Evolutionary conservation across 2,329 filamentous ascomycete species (phyloP), one percentile per base, ranked within the genome.

Genomic region (Ascochyta rabiei): DNA sequence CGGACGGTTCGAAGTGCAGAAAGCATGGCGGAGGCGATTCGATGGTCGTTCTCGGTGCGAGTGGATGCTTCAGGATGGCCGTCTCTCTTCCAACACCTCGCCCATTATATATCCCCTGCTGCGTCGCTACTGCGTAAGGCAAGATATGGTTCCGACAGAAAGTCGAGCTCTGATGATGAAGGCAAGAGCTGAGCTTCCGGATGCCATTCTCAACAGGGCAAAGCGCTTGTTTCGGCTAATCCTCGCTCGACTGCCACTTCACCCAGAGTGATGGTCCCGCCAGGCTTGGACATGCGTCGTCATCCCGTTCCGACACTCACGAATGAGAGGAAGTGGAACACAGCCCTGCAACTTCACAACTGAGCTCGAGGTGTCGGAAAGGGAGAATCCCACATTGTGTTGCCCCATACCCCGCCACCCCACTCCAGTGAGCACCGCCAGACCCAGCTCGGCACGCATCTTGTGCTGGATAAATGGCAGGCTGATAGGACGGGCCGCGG

Each of bases 401-500:
- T 59, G 45, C 60, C 50, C 48, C 42, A 31, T 60, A 48, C 58
- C 63, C 59, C 63, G 44, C 59, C 56, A 59, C 53, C 34, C 48
- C 53, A 56, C 57, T 48, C 47, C 52, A 55, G 28, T 35, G 15
- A 57, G 41, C 45, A 46, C 35, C 15, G 28, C 30, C 34, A 53
- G 15, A 18, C 28, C 40, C 51, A 53, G 42, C 45, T 48, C 39
- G 49, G 56, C 23, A 37, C 50, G 53, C 41, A 50, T 48, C 33
- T 49, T 37, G 35, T 43, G 37, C 46, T 53, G 65, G 61, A 56
- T 62, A 63, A 70, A 63, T 48, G 63, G 66, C 63, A 73, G 66
- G 61, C 66, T 67, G 71, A 71, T 68, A 66, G 63, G 64, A 64
- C 72, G 72, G 72, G 61, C 72, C 72, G 72, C 48, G 26, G 51